A percentile compares a stretch with the other conserved stretches of the same genome.
phyloP scores from a whole-genome alignment of 306 rosid genomes.

The Trifolium subterraneum region DNA sequence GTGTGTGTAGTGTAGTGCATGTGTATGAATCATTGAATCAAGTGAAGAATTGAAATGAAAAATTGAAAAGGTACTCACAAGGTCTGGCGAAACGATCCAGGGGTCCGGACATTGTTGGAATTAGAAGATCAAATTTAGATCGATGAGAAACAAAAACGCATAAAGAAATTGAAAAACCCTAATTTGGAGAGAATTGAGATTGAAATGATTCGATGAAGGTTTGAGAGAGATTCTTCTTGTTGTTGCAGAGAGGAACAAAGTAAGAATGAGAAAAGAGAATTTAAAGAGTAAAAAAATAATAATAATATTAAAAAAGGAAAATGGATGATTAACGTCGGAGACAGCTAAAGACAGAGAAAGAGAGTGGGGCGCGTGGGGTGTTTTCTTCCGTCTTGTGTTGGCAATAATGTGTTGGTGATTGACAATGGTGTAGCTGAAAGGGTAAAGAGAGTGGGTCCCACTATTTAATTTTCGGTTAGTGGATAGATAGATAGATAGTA shows the following conservation, averaged over 20 bases:
- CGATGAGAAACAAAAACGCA: slow-evolving; percentile 20
- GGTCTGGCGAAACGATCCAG: slow-evolving; percentile 84
- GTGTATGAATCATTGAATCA: neutral
- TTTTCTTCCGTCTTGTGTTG: too few species aligned
- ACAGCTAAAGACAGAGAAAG: slow-evolving; percentile 46
- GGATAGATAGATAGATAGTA: too few species aligned
- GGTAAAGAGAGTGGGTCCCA: slow-evolving; percentile 44
- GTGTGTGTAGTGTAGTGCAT: too few species aligned
- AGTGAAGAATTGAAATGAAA: neutral
- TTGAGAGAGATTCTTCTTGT: neutral
- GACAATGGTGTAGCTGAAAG: neutral
- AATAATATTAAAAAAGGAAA: neutral
- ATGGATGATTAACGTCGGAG: slow-evolving; percentile 44
- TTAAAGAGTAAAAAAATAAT: neutral
- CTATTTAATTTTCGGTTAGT: too few species aligned
- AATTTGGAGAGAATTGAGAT: neutral
- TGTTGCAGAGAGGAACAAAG: neutral
- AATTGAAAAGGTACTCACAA: slow-evolving; percentile 51
- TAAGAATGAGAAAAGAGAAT: neutral
- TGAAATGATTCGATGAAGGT: neutral
- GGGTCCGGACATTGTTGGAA: slow-evolving; percentile 70
- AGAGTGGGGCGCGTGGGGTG: neutral
- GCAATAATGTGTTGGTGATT: slow-evolving; percentile 5
- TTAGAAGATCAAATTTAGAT: slow-evolving; percentile 3
- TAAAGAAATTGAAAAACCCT: slow-evolving; percentile 43